Evolutionary conservation across 345 rosid species (phyloP).

Genomic region (Bruguiera gymnorhiza): DNA sequence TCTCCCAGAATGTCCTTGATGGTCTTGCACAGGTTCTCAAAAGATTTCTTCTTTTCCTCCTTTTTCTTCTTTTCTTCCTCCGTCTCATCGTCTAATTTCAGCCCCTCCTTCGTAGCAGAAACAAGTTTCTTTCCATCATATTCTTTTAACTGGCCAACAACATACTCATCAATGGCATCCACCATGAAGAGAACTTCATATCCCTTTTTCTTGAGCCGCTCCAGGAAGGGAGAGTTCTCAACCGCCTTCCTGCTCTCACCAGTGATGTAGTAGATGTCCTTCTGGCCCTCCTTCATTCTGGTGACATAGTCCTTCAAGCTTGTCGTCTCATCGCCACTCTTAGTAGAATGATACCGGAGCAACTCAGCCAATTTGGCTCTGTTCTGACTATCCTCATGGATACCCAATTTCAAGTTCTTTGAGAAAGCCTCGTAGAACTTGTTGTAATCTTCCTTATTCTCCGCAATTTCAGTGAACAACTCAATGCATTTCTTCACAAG

Average conservation of each 20-base stretch:
- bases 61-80: constrained; percentile 80
- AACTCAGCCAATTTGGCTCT: constrained; percentile 70
- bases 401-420: constrained; percentile 78
- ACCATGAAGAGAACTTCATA: constrained; percentile 89
- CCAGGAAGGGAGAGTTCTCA: constrained; percentile 86
- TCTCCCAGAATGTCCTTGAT: constrained; percentile 83
- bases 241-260: constrained; percentile 86
- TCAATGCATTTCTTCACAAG: constrained; percentile 86
- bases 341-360: constrained; percentile 79
- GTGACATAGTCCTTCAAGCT: constrained; percentile 87
- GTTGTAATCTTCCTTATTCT: constrained; percentile 80
- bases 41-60: constrained; percentile 70
- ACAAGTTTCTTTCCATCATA: constrained; percentile 84
- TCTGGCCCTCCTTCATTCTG: constrained; percentile 89
- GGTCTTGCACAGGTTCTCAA: constrained; percentile 70
- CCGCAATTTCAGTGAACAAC: constrained; percentile 85
- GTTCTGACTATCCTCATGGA: constrained; percentile 84
- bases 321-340: constrained; percentile 75
- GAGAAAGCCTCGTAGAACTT: constrained; percentile 84
- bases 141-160: constrained; percentile 71
- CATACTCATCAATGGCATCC: constrained; percentile 87
- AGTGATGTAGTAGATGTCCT: constrained; percentile 73
- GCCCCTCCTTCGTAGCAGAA: constrained; percentile 75
- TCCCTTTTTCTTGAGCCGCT: constrained; percentile 75
- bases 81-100: constrained; percentile 72